Evolutionary conservation across 2,329 filamentous ascomycete species (phyloP).

Genomic region (Alternaria infectoria): DNA sequence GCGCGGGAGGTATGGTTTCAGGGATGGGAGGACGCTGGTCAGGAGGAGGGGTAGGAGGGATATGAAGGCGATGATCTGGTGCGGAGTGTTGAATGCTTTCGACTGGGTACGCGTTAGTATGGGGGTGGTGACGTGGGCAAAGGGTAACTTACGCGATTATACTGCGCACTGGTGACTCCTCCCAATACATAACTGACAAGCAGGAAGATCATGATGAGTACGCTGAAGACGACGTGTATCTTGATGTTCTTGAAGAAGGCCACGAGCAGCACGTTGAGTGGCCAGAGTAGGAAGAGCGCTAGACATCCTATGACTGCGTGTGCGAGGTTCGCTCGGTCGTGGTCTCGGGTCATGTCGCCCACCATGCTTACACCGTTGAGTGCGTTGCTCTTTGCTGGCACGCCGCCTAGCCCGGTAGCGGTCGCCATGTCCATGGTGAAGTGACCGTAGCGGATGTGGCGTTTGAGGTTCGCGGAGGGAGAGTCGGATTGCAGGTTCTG

Average conservation of each 20-base stretch:
- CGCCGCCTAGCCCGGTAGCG: conserved; percentile 44
- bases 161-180: conserved; percentile 49
- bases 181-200: conserved; percentile 50
- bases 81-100: conserved; percentile 51
- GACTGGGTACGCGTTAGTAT: conserved; percentile 35
- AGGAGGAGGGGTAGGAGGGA: conserved; percentile 53
- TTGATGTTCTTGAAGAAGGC: conserved; percentile 49
- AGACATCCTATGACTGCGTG: conserved; percentile 43
- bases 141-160: conserved; percentile 46
- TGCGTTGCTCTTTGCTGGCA: conserved; percentile 35
- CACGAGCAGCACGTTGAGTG: conserved; percentile 44
- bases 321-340: conserved; percentile 36
- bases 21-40: conserved; percentile 30
- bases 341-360: conserved; percentile 30
- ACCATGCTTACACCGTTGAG: conserved; percentile 33
- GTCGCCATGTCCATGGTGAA: conserved; percentile 52
- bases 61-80: conserved; percentile 57
- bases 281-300: conserved; percentile 42
- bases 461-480: conserved; percentile 41
- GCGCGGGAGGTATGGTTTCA: conserved; percentile 33
- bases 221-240: conserved; percentile 52
- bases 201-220: conserved; percentile 47
- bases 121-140: background rate
- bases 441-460: conserved; percentile 48
- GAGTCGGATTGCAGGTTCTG: conserved; percentile 37